Percentiles rank a stretch among this genome's conserved stretches.
Conservation (phyloP, 2,329 filamentous ascomycete species). For the Rutstroemia sp. region DNA sequence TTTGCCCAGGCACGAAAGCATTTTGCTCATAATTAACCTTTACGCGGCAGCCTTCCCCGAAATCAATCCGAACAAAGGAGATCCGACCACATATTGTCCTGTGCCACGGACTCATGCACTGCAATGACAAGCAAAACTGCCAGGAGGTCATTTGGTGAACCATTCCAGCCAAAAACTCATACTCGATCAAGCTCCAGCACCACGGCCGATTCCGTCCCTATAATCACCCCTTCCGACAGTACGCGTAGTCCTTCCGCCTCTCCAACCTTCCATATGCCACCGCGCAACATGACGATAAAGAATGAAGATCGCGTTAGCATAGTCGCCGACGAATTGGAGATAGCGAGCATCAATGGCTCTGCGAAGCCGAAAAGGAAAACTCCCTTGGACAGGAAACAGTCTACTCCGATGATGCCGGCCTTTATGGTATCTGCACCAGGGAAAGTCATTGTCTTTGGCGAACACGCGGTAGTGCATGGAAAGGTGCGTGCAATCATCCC, state of each 20-base stretch:
- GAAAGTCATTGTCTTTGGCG: conserved; percentile 97
- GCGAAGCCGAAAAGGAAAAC: conserved; percentile 9
- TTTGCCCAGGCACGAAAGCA: too few relatives aligned
- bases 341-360: conserved; percentile 14
- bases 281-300: not conserved
- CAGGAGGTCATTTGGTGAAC: conserved; percentile 1
- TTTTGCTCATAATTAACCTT: not conserved
- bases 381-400: conserved; percentile 42
- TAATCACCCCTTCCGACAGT: conserved; percentile 9
- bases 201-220: conserved; percentile 5
- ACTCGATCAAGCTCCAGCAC: conserved; percentile 8
- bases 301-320: conserved; percentile 1
- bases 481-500: conserved; percentile 51
- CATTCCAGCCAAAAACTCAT: not conserved
- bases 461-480: conserved; percentile 95
- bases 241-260: conserved; percentile 9
- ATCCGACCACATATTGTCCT: not conserved
- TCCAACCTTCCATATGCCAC: conserved; percentile 7
- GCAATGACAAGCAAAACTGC: conserved; percentile 5
- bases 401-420: conserved; percentile 66
- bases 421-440: conserved; percentile 98
- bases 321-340: conserved; percentile 4
- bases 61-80: not conserved
- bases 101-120: not conserved
- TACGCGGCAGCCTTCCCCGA: not conserved